A percentile compares a stretch with the other conserved stretches of the same genome.
These are phyloP conservation scores for Bipolaris sorokiniana DNA, from an alignment of 2,329 filamentous ascomycete species.

Conservation along the genomic window DNA sequence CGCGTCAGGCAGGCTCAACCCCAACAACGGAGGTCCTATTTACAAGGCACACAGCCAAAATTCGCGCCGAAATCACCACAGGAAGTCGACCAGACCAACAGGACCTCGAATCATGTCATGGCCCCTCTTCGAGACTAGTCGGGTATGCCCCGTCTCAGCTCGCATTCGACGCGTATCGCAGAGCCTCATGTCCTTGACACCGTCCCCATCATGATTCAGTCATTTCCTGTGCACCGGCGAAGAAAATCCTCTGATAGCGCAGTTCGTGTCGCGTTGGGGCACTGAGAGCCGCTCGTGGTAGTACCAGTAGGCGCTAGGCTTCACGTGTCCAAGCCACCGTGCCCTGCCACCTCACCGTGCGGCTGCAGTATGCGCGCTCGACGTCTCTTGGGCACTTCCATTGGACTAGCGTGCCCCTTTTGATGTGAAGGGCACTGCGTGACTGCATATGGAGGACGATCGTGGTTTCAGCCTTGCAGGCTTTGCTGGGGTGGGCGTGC, in stretches of 20 bases:
- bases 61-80: too few species aligned
- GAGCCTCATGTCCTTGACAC: neutral
- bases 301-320: neutral
- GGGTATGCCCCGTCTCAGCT: neutral
- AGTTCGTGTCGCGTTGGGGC: neutral
- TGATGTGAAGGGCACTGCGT: neutral
- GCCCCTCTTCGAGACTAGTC: neutral
- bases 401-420: constrained; percentile 1
- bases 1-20: too few species aligned
- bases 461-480: neutral
- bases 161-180: neutral
- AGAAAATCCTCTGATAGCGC: neutral
- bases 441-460: neutral
- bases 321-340: constrained; percentile 8
- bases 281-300: neutral
- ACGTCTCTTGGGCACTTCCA: neutral
- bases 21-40: too few species aligned
- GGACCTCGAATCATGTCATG: too few species aligned
- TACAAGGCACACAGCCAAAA: too few species aligned
- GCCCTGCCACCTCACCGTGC: constrained; percentile 3
- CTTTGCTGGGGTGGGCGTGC: constrained; percentile 1
- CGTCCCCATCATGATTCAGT: neutral
- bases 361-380: neutral
- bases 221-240: neutral
- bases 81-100: too few species aligned